Conservation (phyloP, 805 yeast genomes). For the Millerago galiae region DNA sequence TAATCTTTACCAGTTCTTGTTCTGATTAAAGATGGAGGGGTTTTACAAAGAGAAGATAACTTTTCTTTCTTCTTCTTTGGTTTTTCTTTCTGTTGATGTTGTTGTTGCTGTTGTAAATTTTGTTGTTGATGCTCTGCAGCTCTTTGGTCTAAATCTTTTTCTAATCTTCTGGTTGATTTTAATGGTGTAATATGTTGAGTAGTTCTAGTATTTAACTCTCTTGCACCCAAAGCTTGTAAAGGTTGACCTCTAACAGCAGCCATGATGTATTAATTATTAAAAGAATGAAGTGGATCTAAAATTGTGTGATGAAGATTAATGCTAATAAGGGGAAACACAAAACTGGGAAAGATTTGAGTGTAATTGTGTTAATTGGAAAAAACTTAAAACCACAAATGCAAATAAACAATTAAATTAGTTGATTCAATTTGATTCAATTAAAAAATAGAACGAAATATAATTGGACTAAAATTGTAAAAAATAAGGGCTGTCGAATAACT, state of each 20-base stretch:
- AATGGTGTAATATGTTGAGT: conserved; percentile 22
- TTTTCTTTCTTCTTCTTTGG: conserved; percentile 80
- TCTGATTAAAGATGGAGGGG: conserved; percentile 92
- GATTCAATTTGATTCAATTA: no score
- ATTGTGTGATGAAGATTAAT: background rate
- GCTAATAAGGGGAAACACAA: background rate
- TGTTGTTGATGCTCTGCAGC: conserved; percentile 13
- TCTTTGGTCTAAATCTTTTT: conserved; percentile 13
- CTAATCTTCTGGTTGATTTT: conserved; percentile 24
- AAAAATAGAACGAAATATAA: no score
- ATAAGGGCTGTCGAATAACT: background rate
- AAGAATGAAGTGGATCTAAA: background rate
- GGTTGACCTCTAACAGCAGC: conserved; percentile 31
- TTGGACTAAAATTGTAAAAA: no score
- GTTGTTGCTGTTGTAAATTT: conserved; percentile 21
- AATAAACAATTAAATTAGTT: background rate
- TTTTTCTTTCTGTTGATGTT: conserved; percentile 25
- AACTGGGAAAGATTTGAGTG: background rate
- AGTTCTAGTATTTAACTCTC: conserved; percentile 29
- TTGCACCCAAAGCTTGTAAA: conserved; percentile 31
- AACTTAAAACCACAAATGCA: conserved; percentile 7
- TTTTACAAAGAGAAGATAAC: conserved; percentile 83
- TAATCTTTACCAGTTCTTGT: conserved; percentile 84
- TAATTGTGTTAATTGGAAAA: background rate
- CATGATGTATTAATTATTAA: conserved; percentile 13